Evolutionary conservation across 345 rosid species (phyloP).

Genomic region (Jatropha curcas): DNA sequence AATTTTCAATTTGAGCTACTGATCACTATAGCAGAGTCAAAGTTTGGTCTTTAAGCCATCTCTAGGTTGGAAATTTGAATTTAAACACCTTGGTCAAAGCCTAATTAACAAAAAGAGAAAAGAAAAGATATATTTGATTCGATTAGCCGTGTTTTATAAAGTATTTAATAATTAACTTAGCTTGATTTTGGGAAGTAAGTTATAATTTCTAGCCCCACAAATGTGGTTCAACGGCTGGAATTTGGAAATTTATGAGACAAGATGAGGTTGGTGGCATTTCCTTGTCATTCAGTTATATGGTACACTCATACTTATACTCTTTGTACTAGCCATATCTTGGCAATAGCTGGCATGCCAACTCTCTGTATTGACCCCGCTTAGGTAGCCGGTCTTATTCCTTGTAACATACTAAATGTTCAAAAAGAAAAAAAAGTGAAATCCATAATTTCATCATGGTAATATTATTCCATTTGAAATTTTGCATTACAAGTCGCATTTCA

Average conservation of each 20-base stretch:
- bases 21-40: not conserved
- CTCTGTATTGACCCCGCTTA: not conserved
- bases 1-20: not conserved
- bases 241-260: constrained; percentile 19
- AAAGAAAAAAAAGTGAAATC: not conserved
- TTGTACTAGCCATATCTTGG: not conserved
- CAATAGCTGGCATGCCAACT: constrained; percentile 21
- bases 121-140: not conserved
- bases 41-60: not conserved
- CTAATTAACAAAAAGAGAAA: too few species aligned
- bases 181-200: constrained; percentile 2
- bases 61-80: too few species aligned
- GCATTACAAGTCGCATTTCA: too few species aligned
- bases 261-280: constrained; percentile 29
- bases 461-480: not conserved
- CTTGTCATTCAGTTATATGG: constrained; percentile 23
- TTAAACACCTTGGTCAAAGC: too few species aligned
- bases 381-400: not conserved
- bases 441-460: not conserved
- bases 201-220: constrained; percentile 12
- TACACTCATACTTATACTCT: constrained; percentile 7
- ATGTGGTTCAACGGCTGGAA: constrained; percentile 5
- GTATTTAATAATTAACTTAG: not conserved
- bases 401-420: not conserved
- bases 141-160: not conserved